A percentile compares a stretch with the other conserved stretches of the same genome.
Conservation (phyloP, 108 stramenopile species). For the Cylindrotheca closterium region DNA sequence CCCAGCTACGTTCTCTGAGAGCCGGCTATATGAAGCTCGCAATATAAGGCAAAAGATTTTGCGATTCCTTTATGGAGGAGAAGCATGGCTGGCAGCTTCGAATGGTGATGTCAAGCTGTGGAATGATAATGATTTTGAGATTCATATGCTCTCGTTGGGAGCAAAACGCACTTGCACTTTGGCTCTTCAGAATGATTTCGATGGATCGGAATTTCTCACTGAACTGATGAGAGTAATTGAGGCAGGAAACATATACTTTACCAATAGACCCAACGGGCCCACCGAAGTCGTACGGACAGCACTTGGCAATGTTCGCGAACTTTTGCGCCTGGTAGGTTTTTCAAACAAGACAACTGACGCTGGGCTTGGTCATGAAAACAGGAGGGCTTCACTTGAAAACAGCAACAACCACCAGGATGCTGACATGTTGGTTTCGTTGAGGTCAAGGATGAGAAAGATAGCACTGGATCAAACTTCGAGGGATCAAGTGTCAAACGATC, state of each 20-base stretch:
- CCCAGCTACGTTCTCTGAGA: slow-evolving; percentile 64
- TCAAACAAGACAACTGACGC: slow-evolving; percentile 51
- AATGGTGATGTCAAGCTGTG: slow-evolving; percentile 31
- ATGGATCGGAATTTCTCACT: slow-evolving; percentile 59
- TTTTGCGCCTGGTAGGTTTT: slow-evolving; percentile 70
- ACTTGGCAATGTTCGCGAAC: slow-evolving; percentile 43
- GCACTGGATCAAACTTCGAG: slow-evolving; percentile 34
- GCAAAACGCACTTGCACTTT: slow-evolving; percentile 19
- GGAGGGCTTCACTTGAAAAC: background rate
- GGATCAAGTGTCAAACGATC: slow-evolving; percentile 33
- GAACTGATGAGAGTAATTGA: slow-evolving; percentile 51
- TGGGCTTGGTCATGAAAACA: slow-evolving; percentile 21
- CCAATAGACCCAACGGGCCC: slow-evolving; percentile 7
- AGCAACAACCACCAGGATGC: slow-evolving; percentile 27
- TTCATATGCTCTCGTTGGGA: slow-evolving; percentile 34
- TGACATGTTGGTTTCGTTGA: slow-evolving; percentile 62
- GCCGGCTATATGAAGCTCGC: slow-evolving; percentile 62
- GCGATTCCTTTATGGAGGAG: slow-evolving; percentile 63
- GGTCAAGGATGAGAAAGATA: slow-evolving; percentile 46
- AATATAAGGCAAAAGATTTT: slow-evolving; percentile 55
- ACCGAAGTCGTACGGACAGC: slow-evolving; percentile 45
- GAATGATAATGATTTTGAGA: slow-evolving; percentile 37
- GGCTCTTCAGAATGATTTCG: slow-evolving; percentile 53
- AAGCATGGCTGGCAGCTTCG: slow-evolving; percentile 37
- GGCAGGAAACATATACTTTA: slow-evolving; percentile 39